phyloP scores from a whole-genome alignment of 2,329 filamentous ascomycete species.

The Hymenotorrendiella dingleyae region DNA sequence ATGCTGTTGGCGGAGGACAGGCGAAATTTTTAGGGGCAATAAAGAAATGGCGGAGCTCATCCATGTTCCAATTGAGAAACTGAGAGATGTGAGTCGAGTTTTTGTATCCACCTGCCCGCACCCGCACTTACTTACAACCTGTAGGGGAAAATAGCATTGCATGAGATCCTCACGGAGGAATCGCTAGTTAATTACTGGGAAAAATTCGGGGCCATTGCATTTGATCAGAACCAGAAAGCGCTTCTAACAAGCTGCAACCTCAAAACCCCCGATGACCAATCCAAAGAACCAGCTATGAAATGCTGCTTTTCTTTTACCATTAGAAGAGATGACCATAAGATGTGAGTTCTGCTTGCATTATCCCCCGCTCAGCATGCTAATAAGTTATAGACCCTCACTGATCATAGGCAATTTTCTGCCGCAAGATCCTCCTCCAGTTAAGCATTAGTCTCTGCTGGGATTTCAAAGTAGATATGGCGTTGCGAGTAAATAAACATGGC shows the following conservation, averaged over 20 bases:
- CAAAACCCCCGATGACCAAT: conserved; percentile 69
- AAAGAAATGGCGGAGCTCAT: conserved; percentile 98
- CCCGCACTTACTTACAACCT: no score
- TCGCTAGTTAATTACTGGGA: conserved; percentile 98
- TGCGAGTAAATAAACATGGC: conserved; percentile 4
- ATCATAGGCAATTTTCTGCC: conserved; percentile 97
- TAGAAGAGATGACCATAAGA: conserved; percentile 87
- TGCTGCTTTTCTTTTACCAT: conserved; percentile 99
- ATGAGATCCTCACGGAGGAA: conserved; percentile 93
- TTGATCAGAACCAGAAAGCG: conserved; percentile 88
- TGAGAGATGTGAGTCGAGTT: conserved; percentile 90
- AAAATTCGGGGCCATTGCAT: conserved; percentile 96
- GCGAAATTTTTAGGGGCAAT: conserved; percentile 95
- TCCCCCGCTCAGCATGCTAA: conserved; percentile 4
- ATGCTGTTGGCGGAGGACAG: conserved; percentile 93
- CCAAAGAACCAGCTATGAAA: conserved; percentile 68
- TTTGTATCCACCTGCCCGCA: no score
- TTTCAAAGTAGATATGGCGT: conserved; percentile 8
- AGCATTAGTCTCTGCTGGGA: not conserved
- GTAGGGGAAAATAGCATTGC: conserved; percentile 87
- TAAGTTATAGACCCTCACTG: conserved; percentile 65
- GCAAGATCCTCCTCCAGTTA: conserved; percentile 43
- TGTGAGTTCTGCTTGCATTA: conserved; percentile 55
- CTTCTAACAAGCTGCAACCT: conserved; percentile 89
- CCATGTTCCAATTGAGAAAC: conserved; percentile 80